Base-by-base conservation (phyloP, 2,329 filamentous ascomycete species). In the Neonectria neomacrospora region DNA sequence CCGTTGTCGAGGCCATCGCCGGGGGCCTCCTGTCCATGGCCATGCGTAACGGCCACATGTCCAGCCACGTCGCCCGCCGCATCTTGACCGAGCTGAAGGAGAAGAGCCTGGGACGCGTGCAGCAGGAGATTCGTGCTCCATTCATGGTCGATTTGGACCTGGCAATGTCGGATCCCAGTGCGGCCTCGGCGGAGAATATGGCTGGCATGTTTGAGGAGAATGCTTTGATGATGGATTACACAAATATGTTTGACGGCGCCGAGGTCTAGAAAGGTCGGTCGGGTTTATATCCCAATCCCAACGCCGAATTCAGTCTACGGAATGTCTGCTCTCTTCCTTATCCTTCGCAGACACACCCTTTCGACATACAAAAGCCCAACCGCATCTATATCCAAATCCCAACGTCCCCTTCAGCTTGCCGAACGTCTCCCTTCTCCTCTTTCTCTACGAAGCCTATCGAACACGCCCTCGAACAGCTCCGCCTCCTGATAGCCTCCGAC, bases 401-500 rank as follows among this genome's bases (percentile, higher is more conserved):
- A 12, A 18, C 28, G 6, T 14, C 2, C 5, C 18, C 16, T 18
- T 41, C n/a, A 18, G 37, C 9, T 11, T 20, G n/a, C n/a, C 3
- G n/a, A 7, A 41, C 8, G n/a, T 4, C 8, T 11, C 10, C 12
- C 41, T 14, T 23, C 22, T 20, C 7, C 34, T 39, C 41, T 58
- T 53, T 67, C 66, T 39, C 63, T 66, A 53, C 63, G 65, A 54
- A 91, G 81, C 73, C 84, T 81, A 67, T 89, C 85, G 78, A 95
- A 94, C 39, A 91, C 76, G 65, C 86, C 82, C 71, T 90, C 79
- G 75, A 94, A 93, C 1, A 89, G 83, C 47, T 83, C 82, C 3
- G 86, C 81, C 63, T 90, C 86, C 80, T 94, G 90, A 58, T 89
- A 91, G 1, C 92, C 92, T 9, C 89, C 88, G 18, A 95, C 82